These are phyloP conservation scores for Triangularia verruculosa DNA, from an alignment of 2,329 filamentous ascomycete species.

Conservation along the genomic window DNA sequence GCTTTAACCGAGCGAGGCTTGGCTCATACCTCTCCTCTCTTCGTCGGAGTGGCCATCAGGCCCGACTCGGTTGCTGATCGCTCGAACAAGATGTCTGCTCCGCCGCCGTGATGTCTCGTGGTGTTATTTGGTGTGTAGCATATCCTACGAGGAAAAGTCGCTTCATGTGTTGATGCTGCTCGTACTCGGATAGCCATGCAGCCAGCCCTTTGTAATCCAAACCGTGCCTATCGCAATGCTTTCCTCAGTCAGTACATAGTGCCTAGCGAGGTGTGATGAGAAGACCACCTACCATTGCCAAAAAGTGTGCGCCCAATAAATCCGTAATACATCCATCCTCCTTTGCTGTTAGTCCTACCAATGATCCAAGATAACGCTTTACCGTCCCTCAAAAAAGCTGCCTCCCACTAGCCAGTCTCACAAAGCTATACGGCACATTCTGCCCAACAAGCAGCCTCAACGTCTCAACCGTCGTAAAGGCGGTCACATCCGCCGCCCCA, in stretches of 20 bases:
- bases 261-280: neutral
- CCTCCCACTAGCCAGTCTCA: conserved; percentile 63
- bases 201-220: neutral
- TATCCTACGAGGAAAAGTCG: neutral
- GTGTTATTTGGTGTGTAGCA: neutral
- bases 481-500: conserved; percentile 73
- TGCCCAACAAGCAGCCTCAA: conserved; percentile 75
- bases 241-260: neutral
- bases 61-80: neutral
- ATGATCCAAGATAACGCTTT: neutral
- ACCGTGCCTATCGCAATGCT: neutral
- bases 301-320: neutral
- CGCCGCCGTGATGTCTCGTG: neutral
- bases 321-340: neutral
- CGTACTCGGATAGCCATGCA: neutral
- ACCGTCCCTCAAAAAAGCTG: conserved; percentile 42
- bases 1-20: neutral
- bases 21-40: neutral
- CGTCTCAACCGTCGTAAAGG: conserved; percentile 82
- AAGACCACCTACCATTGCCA: neutral
- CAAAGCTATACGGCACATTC: conserved; percentile 86
- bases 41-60: neutral
- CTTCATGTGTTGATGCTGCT: neutral
- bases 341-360: neutral
- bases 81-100: neutral